Evolutionary conservation across 2,329 filamentous ascomycete species (phyloP).

Genomic region (Xylariaceae sp.): DNA sequence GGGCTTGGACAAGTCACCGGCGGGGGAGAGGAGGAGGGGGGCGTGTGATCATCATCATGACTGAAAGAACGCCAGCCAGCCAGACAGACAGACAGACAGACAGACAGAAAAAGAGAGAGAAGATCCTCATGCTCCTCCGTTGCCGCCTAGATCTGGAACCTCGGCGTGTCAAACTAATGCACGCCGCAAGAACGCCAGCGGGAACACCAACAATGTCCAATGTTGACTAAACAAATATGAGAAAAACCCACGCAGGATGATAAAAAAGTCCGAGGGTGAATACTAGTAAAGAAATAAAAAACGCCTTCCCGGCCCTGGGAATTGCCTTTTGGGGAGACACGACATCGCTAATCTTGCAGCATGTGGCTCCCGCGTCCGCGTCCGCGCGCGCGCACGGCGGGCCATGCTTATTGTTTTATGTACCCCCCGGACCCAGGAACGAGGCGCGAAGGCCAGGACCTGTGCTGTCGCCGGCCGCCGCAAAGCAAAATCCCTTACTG

Average conservation of each 20-base stretch:
- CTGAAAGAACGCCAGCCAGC: too few species aligned
- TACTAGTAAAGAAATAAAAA: too few species aligned
- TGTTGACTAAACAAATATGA: neutral
- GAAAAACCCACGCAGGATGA: neutral
- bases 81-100: too few species aligned
- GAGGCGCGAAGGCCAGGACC: constrained; percentile 1
- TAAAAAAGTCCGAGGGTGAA: constrained; percentile 1
- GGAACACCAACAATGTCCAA: neutral
- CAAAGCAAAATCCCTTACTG: neutral
- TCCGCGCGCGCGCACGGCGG: neutral
- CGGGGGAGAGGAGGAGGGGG: neutral
- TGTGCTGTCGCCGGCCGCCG: constrained; percentile 10
- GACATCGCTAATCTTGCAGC: constrained; percentile 37
- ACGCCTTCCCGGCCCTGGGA: neutral
- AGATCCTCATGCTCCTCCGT: constrained; percentile 1
- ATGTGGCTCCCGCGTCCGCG: constrained; percentile 15
- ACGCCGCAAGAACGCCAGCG: neutral
- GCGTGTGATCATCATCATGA: neutral
- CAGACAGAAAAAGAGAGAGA: neutral
- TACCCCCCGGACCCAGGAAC: constrained; percentile 10
- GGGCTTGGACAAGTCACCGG: neutral
- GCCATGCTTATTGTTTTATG: constrained; percentile 15
- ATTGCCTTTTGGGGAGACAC: constrained; percentile 22
- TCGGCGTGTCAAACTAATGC: constrained; percentile 1
- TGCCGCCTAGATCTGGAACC: neutral